Evolutionary conservation across 1,284 basidiomycete species (phyloP), one percentile per base, ranked within the genome.

Genomic region (Tausonia pullulans): DNA sequence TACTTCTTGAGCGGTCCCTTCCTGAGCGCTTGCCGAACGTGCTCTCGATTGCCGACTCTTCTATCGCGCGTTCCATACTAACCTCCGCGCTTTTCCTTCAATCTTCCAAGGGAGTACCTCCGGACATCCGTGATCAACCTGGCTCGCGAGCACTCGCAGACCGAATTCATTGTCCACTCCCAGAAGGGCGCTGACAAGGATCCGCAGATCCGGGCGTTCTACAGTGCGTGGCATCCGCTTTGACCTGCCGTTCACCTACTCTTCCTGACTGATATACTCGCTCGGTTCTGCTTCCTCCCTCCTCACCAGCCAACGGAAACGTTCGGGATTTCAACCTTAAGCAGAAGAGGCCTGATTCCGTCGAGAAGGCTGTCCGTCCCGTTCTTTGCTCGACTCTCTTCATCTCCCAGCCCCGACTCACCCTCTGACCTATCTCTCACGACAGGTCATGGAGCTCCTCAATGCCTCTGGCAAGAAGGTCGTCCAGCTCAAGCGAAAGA

Each of bases 101-200:
- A 11, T 5, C n/a, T 27, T n/a, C 27, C 44, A 46, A 62, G 61
- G 16, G 61, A 62, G n/a, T 62, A 56, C 45, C 61, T 62, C 2
- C 52, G 61, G 41, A 62, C 61, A 10, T 53, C 49, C 5, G 55
- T 49, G 9, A 46, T 14, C 10, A 10, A 27, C 11, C 45, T 62
- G 16, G 61, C 61, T 11, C 13, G 16, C 4, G 51, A 46, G 5
- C n/a, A 62, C 61, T 53, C 61, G 5, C 53, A 62, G 52, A 62
- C 61, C 3, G 61, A 62, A n/a, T 44, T 62, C 14, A 56, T 62
- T 13, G 45, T 62, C 14, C 61, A 53, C n/a, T 56, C 61, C 14
- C 43, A 39, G 60, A 53, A 40, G 46, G 27, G 14, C 39, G 61
- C 13, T n/a, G 45, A 13, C 14, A 48, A 48, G 16, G 43, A 41